Percentiles rank a stretch among this genome's conserved stretches.
These are phyloP conservation scores for Xanthoconium stramineum DNA, from an alignment of 768 basidiomycete species.

Conservation along the genomic window DNA sequence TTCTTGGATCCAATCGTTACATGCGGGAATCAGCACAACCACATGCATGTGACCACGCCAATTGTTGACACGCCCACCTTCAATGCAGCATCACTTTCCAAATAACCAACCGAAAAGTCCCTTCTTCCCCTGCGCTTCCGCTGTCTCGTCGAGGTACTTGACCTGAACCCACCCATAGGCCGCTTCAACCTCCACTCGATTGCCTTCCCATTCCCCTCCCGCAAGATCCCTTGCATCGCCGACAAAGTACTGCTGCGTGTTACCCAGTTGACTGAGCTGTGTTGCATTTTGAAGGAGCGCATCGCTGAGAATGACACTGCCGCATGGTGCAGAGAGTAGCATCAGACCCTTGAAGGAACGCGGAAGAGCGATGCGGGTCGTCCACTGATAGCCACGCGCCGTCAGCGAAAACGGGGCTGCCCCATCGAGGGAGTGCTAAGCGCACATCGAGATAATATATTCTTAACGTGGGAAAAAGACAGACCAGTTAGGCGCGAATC, in stretches of 20 bases:
- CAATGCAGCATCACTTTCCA: too few species aligned
- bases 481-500: conserved; percentile 16
- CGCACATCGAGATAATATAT: too few species aligned
- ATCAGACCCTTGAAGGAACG: conserved; percentile 16
- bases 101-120: too few species aligned
- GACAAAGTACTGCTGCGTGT: conserved; percentile 19
- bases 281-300: conserved; percentile 11
- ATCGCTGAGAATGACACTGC: conserved; percentile 5
- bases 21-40: too few species aligned
- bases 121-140: too few species aligned
- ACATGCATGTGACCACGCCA: too few species aligned
- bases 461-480: conserved; percentile 1
- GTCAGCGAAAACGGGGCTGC: conserved; percentile 14
- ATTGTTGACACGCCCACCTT: too few species aligned
- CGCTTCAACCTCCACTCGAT: conserved; percentile 12
- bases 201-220: conserved; percentile 20
- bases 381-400: background rate
- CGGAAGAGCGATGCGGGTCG: conserved; percentile 14
- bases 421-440: background rate
- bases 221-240: conserved; percentile 19
- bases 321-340: conserved; percentile 13
- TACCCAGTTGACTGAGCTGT: conserved; percentile 17
- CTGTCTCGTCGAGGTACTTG: conserved; percentile 20
- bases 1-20: too few species aligned
- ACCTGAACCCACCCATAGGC: conserved; percentile 16